phyloP scores from a whole-genome alignment of 2,329 filamentous ascomycete genomes.

The Lomentospora prolificans region DNA sequence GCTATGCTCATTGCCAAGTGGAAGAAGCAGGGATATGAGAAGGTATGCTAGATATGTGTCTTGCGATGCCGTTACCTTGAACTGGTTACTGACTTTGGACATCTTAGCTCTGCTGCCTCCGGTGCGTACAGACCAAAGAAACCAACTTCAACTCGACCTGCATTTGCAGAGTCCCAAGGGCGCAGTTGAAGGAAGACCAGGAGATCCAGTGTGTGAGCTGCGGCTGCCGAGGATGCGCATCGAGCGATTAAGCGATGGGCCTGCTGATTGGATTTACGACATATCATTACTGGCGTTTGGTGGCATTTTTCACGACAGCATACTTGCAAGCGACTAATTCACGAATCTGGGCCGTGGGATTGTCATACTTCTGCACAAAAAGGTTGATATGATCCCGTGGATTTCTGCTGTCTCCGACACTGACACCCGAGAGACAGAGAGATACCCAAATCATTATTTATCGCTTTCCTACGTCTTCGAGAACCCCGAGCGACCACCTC shows the following conservation, averaged over 20 bases:
- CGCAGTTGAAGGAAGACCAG: conserved; percentile 81
- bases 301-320: not conserved
- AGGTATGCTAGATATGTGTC: conserved; percentile 44
- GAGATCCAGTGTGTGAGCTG: conserved; percentile 91
- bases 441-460: not conserved
- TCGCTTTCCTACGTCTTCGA: conserved; percentile 29
- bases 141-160: conserved; percentile 98
- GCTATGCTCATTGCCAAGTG: conserved; percentile 95
- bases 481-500: conserved; percentile 41
- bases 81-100: conserved; percentile 15
- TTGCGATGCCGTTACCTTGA: not conserved
- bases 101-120: conserved; percentile 73
- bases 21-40: conserved; percentile 99
- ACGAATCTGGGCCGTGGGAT: not conserved
- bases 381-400: not conserved
- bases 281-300: not conserved
- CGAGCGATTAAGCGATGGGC: conserved; percentile 54
- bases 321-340: not conserved
- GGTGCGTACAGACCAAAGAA: conserved; percentile 98
- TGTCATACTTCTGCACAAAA: not conserved
- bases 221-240: conserved; percentile 84
- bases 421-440: not conserved
- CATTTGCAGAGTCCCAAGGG: conserved; percentile 87
- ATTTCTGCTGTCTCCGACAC: not conserved
- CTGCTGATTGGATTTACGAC: not conserved